Evolutionary conservation across 2,329 filamentous ascomycete species (phyloP), one percentile per base, ranked within the genome.

Genomic region (Orbilia ellipsospora): DNA sequence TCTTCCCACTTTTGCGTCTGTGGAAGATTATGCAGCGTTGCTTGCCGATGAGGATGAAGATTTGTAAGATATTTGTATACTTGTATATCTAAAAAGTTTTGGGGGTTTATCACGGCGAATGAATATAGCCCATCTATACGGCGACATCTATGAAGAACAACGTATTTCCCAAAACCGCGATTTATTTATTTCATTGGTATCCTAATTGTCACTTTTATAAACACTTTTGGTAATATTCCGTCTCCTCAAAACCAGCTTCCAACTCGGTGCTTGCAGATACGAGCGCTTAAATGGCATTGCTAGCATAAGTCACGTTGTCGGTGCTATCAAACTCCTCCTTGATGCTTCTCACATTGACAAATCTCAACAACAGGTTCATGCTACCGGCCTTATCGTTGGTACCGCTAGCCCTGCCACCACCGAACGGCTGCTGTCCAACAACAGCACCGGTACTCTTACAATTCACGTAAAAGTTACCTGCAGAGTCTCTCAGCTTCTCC

Each of bases 1-100:
- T 78, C 85, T 99, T 79, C 95, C 95, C 5, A 96, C 89, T 42
- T 99, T 99, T 84, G 95, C 96, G 18, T 96, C 92, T 36, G 91
- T 87, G 36, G 95, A 98, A 65, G 95, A 98, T 82, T 99, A 98
- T 82, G 94, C 93, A 15, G 91, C 66, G 10, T 28, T 77, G 8
- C 52, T 77, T 12, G 73, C 60, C 1, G 67, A 67, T 6, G 66
- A 77, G 2, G 73, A 70, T 40, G 65, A 77, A 61, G 66, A 77
- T 61, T 54, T 72, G 61, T 77, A 77, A 70, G 65, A 64, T 70
- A 57, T 20, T 4, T 44, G 15, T 12, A 20, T 15, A 36, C 40
- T 42, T 18, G 26, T 13, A 57, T 15, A 56, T 36, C 59, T 42
- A 61, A 15, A 15, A 48, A n/a, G 44, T 48, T n/a, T 48, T 48